A percentile compares a stretch with the other conserved stretches of the same genome.
phyloP scores from a whole-genome alignment of 2,329 filamentous ascomycete genomes.

The Claviceps quebecensis region DNA sequence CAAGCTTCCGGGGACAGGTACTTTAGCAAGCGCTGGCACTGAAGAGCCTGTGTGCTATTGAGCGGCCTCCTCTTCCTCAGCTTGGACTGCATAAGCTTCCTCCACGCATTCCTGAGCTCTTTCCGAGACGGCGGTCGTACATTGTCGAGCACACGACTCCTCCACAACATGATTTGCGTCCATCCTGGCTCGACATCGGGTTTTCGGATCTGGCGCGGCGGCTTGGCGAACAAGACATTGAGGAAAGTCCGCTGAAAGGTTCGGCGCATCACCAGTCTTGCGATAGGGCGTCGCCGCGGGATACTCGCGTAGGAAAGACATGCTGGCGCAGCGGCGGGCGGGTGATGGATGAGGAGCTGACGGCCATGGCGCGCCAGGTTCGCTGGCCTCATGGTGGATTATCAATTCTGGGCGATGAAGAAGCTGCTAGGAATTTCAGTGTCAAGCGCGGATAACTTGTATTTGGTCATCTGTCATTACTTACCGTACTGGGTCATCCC shows the following conservation, averaged over 20 bases:
- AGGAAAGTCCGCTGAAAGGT: slow-evolving; percentile 37
- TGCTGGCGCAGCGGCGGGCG: slow-evolving; percentile 17
- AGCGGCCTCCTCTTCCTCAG: slow-evolving; percentile 31
- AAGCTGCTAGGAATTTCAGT: background rate
- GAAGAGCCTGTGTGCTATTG: slow-evolving; percentile 51
- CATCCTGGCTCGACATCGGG: slow-evolving; percentile 57
- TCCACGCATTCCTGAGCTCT: slow-evolving; percentile 53
- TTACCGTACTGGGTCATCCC: background rate
- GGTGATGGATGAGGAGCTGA: slow-evolving; percentile 24
- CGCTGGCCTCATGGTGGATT: slow-evolving; percentile 30
- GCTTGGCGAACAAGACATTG: slow-evolving; percentile 42
- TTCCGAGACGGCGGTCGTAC: slow-evolving; percentile 47
- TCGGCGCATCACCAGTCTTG: slow-evolving; percentile 11
- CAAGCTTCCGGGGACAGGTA: slow-evolving; percentile 30
- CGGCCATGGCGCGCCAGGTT: slow-evolving; percentile 30
- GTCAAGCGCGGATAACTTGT: background rate
- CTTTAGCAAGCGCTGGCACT: slow-evolving; percentile 41
- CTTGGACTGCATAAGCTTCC: slow-evolving; percentile 47
- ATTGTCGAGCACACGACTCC: slow-evolving; percentile 46
- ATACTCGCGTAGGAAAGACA: slow-evolving; percentile 19
- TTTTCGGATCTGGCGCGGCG: slow-evolving; percentile 44
- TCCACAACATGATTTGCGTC: slow-evolving; percentile 54
- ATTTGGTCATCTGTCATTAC: background rate
- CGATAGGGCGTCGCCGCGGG: slow-evolving; percentile 14
- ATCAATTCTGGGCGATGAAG: slow-evolving; percentile 12